Conservation (phyloP, 495 filamentous ascomycete genomes). For the Lineolata rhizophorae region DNA sequence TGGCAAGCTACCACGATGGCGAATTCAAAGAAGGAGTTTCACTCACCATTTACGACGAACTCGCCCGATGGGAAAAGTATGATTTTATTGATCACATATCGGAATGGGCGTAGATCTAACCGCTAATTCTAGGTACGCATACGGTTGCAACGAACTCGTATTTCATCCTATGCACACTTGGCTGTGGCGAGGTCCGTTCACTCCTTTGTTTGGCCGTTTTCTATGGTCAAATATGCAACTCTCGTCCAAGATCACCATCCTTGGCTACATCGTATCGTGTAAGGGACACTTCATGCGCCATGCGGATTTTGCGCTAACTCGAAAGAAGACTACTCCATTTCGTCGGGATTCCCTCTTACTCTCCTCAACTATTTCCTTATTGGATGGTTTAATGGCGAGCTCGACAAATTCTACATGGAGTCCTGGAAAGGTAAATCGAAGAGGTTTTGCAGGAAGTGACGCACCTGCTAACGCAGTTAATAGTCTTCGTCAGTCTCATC, state of each 20-base stretch:
- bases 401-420: conserved; percentile 57
- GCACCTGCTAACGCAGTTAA: no score
- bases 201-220: conserved; percentile 11
- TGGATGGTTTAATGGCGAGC: conserved; percentile 46
- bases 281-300: no score
- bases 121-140: no score
- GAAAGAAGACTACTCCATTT: conserved; percentile 23
- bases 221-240: conserved; percentile 11
- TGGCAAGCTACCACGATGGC: conserved; percentile 48
- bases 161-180: conserved; percentile 36
- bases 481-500: conserved; percentile 53
- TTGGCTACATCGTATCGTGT: conserved; percentile 15
- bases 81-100: no score
- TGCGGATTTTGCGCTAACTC: no score
- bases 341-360: conserved; percentile 18
- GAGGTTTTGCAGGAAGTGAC: no score
- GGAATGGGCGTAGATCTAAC: no score
- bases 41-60: conserved; percentile 55
- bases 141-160: conserved; percentile 57
- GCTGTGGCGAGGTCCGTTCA: conserved; percentile 10
- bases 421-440: conserved; percentile 62
- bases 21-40: conserved; percentile 66
- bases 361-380: conserved; percentile 20
- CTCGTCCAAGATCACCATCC: conserved; percentile 13
- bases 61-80: conserved; percentile 63